Conservation (phyloP, 1,284 basidiomycete species). For the Singerocomus rubriflavus region DNA sequence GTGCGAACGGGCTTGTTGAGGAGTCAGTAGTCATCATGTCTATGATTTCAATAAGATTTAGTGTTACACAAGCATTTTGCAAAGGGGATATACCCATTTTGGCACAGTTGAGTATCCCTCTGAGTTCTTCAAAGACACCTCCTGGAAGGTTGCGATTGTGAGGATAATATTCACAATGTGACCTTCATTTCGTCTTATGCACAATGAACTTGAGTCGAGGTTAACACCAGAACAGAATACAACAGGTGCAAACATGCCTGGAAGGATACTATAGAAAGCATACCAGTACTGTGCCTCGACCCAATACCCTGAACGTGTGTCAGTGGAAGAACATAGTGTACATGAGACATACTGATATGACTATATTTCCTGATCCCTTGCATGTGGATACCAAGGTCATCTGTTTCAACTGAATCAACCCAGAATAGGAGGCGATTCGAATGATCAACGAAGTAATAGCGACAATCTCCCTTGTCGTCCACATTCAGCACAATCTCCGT, state of each 20-base stretch:
- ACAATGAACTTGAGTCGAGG: background rate
- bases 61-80: background rate
- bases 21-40: slow-evolving; percentile 21
- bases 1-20: slow-evolving; percentile 19
- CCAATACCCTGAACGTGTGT: slow-evolving; percentile 14
- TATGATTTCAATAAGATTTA: background rate
- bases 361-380: background rate
- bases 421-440: slow-evolving; percentile 19
- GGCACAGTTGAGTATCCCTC: slow-evolving; percentile 20
- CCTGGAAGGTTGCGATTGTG: slow-evolving; percentile 6
- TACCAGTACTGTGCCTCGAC: slow-evolving; percentile 19
- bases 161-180: slow-evolving; percentile 22
- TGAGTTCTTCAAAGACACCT: slow-evolving; percentile 3
- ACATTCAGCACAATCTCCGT: slow-evolving; percentile 22
- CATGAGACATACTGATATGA: slow-evolving; percentile 16
- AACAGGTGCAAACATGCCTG: background rate
- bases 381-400: slow-evolving; percentile 2
- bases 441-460: slow-evolving; percentile 23
- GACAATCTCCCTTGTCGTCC: background rate
- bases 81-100: slow-evolving; percentile 6
- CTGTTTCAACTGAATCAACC: slow-evolving; percentile 1
- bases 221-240: slow-evolving; percentile 1
- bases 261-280: background rate
- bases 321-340: background rate
- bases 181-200: slow-evolving; percentile 9